Base-by-base conservation (phyloP, 495 filamentous ascomycete genomes). In the Neurospora tetraspora region DNA sequence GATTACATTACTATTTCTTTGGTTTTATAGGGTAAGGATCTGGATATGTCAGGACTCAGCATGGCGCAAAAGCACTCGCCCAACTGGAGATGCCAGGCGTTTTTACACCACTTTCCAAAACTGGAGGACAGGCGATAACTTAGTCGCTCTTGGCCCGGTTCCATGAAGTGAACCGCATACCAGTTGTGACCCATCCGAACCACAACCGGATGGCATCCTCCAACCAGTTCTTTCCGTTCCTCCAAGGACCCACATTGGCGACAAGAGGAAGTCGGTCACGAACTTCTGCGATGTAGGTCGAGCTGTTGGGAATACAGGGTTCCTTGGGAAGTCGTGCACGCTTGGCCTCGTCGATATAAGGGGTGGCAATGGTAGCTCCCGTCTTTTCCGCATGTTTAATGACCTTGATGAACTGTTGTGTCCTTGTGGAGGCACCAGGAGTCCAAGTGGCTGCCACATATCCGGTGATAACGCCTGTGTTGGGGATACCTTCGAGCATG, bases 391-490 rank as follows among this genome's bases (percentile, higher is more conserved):
- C 81, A 42, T 81, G 74, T 75, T 78, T 79, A 40, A 83, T 81
- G 4, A 85, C 74, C 65, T 80, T 79, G 72, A 85, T 78, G 14
- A 82, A 23, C 37, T 81, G 76, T 16, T 74, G 74, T 20, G 76
- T 73, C 20, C 78, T 76, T 2, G 77, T 77, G 68, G 83, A 80
- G 10, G 81, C 82, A 10, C 83, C 83, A 0, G 65, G 88, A 80
- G 81, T 91, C 90, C 76, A 92, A 84, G 75, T 91, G 78, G 20
- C 88, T 80, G 72, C 89, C 81, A 72, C 89, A 85, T 75, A 88
- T 80, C 72, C 84, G 74, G 74, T 78, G 69, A 84, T 74, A 1
- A 77, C 59, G 4, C 78, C 81, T 11, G 73, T 59, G 69, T 84
- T 85, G 14, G 83, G 82, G 16, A 84, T 11, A 23, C 79, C 80